Percentiles rank a stretch among this genome's conserved stretches.
phyloP scores from a whole-genome alignment of 495 filamentous ascomycete genomes.

The Wilcoxina mikolae region DNA sequence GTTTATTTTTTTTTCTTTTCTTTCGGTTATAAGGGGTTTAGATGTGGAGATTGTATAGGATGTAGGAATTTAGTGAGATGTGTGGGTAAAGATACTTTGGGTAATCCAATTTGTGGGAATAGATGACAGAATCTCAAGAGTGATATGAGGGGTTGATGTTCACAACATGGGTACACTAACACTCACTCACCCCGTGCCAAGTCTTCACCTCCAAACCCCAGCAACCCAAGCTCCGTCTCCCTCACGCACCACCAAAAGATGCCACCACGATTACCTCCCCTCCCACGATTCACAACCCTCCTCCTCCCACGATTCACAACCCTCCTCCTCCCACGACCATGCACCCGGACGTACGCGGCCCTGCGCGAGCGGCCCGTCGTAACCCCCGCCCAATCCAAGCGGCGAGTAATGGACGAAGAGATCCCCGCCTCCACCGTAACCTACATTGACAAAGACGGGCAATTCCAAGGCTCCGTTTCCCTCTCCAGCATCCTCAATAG shows the following conservation, averaged over 20 bases:
- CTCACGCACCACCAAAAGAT: neutral
- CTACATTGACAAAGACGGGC: conserved; percentile 35
- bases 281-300: neutral
- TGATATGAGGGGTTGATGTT: too few relatives aligned
- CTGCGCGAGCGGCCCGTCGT: neutral
- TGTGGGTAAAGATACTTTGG: too few relatives aligned
- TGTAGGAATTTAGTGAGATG: too few relatives aligned
- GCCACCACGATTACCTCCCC: conserved; percentile 3
- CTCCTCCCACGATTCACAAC: neutral
- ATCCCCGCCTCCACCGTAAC: conserved; percentile 8
- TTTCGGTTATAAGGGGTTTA: neutral
- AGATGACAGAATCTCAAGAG: too few relatives aligned
- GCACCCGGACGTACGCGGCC: neutral
- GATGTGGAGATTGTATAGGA: too few relatives aligned
- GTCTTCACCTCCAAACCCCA: too few relatives aligned
- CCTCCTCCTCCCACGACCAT: neutral
- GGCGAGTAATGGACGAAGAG: conserved; percentile 3
- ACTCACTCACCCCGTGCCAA: too few relatives aligned
- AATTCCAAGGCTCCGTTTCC: conserved; percentile 32
- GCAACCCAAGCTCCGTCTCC: too few relatives aligned
- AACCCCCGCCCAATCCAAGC: neutral
- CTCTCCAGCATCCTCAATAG: conserved; percentile 31
- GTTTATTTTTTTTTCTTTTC: neutral
- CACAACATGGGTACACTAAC: too few relatives aligned
- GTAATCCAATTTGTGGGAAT: too few relatives aligned